These are phyloP conservation scores for Vitellaria paradoxa DNA, from an alignment of 179 eudicot genomes.

Conservation along the genomic window DNA sequence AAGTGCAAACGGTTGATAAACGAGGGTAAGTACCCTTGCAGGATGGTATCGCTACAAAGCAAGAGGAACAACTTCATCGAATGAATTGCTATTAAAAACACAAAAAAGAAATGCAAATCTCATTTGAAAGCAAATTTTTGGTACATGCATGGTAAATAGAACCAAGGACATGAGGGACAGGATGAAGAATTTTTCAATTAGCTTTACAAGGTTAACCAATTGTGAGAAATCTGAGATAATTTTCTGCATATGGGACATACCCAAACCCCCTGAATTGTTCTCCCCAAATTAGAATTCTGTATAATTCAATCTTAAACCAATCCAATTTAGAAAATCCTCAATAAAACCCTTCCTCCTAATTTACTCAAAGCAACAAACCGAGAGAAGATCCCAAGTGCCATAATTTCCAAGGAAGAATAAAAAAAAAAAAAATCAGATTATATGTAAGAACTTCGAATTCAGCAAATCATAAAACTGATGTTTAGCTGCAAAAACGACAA, in stretches of 20 bases:
- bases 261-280: background rate
- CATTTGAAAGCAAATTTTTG: background rate
- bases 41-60: conserved; percentile 63
- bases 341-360: background rate
- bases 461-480: background rate
- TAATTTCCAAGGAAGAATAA: no score
- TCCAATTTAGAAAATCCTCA: background rate
- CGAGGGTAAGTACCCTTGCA: conserved; percentile 63
- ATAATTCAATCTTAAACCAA: background rate
- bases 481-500: background rate
- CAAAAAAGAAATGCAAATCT: background rate
- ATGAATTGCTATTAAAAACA: background rate
- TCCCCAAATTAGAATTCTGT: background rate
- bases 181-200: background rate
- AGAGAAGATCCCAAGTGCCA: background rate
- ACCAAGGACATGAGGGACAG: no score
- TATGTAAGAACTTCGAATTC: no score
- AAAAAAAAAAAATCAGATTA: no score
- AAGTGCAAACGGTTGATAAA: conserved; percentile 70
- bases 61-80: background rate
- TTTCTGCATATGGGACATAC: no score
- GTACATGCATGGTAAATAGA: no score
- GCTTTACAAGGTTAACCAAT: background rate
- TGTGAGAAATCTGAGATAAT: no score
- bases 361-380: background rate